Base-by-base conservation (phyloP, 768 basidiomycete genomes). In the Arthromyces matolae region DNA sequence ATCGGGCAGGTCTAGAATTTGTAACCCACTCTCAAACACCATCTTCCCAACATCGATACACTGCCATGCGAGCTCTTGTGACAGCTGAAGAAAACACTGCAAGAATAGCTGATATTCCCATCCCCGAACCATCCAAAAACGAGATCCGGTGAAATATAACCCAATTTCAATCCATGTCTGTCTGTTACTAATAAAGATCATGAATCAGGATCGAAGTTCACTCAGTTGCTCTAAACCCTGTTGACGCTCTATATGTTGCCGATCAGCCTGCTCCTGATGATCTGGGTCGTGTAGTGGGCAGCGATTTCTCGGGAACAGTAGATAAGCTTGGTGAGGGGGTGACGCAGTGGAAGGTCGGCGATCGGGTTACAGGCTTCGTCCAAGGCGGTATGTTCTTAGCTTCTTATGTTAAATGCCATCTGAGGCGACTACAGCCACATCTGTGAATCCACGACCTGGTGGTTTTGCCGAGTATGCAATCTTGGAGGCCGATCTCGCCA, bases 401-500 rank as follows among this genome's bases (percentile, higher is more conserved):
- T 16, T 28, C 29, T 24, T 18, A 22, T 22, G 31, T 14, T 23
- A 5, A 32, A 16, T 5, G 35, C 38, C 13, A 18, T 35, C 33
- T n/a, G n/a, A n/a, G n/a, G n/a, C 16, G 35, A 35, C 10, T 54
- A 4, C 37, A 69, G 67, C 67, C 8, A 67, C 68, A 5, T 65
- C 64, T 23, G 58, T 50, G 6, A 67, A 63, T 28, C 52, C 53
- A 22, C 57, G 62, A 16, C 67, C 68, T 7, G 67, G 68, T 23
- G 68, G 60, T 18, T 69, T 69, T 47, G 63, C 67, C n/a, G 60
- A 67, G 51, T 69, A 61, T 42, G 61, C 64, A 8, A 57, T 66
- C 18, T 43, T 69, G 7, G 68, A 68, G 37, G 59, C 58, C 7
- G 67, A 69, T 47, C 54, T 68, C 4, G 57, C 62, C 5, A 63